Percentiles rank a stretch among this genome's conserved stretches.
Conservation (phyloP, 768 basidiomycete species). For the Suillus luteus region DNA sequence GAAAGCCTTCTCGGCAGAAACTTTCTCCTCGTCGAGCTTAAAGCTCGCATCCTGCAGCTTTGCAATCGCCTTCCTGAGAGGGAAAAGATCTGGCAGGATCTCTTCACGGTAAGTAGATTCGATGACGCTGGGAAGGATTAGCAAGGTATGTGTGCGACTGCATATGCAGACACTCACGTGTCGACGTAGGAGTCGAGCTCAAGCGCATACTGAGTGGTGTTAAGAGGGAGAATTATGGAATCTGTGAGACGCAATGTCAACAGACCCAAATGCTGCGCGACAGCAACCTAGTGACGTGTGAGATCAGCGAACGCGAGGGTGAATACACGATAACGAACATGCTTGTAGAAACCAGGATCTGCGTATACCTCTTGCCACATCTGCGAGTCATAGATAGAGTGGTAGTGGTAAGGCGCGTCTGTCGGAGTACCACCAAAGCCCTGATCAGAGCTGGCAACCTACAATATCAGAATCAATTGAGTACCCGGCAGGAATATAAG, state of each 20-base stretch:
- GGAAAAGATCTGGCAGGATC: constrained; percentile 37
- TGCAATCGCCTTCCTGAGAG: constrained; percentile 48
- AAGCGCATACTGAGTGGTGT: constrained; percentile 74
- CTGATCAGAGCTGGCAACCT: constrained; percentile 39
- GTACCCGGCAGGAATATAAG: not conserved
- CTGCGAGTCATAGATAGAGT: constrained; percentile 71
- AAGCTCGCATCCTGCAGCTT: constrained; percentile 52
- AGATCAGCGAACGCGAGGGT: not conserved
- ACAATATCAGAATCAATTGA: constrained; percentile 8
- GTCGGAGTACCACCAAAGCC: constrained; percentile 37
- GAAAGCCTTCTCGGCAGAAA: constrained; percentile 53
- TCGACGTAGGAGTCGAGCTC: constrained; percentile 66
- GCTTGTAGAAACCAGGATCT: constrained; percentile 74
- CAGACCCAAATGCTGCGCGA: constrained; percentile 68
- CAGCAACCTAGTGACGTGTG: constrained; percentile 48
- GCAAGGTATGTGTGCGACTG: constrained; percentile 18
- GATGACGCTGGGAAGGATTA: constrained; percentile 47
- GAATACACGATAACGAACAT: constrained; percentile 29
- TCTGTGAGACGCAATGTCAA: constrained; percentile 63
- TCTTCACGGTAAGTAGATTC: constrained; percentile 33
- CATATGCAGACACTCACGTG: constrained; percentile 42
- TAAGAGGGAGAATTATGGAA: constrained; percentile 67
- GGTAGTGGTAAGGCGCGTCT: constrained; percentile 77
- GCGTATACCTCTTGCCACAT: constrained; percentile 75
- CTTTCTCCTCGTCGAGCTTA: constrained; percentile 61